Evolutionary conservation across 805 yeast genomes (phyloP), one percentile per base, ranked within the genome.

Genomic region (Candida caryicola): DNA sequence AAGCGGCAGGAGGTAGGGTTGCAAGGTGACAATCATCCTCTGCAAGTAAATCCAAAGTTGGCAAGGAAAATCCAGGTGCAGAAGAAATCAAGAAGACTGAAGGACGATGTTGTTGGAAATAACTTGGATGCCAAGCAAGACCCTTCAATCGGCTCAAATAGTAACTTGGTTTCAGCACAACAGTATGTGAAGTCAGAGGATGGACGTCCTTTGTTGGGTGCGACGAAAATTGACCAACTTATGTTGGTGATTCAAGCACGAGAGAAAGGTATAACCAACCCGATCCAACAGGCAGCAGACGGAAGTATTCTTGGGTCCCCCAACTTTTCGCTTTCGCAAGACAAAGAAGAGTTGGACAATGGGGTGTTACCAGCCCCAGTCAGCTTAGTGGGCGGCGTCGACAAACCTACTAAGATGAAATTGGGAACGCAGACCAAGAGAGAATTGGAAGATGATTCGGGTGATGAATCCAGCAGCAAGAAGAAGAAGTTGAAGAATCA

Each of bases 171-270:
- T 14, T 66, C 78, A 5, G 74, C 73, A 0, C 76, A 70, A 40
- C 76, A 72, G 34, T 60, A 69, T 32, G 62, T 66, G 15, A 68
- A 66, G 32, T 54, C 75, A 2, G 85, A 80, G 31, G 85, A 81
- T 48, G 82, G 83, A 1, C 64, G 85, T 36, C 87, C 89, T 3
- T 63, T 82, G 16, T 59, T 87, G 4, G 96, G 96, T 2, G 88
- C 90, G 3, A 90, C 96, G 0, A 85, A 85, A 54, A 86, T 90
- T 18, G 98, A 90, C 62, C 95, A 84, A 52, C 66, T 90, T 52
- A 88, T 90, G 96, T 69, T 90, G 34, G 85, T 88, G 27, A 84
- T 90, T 37, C 95, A 90, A 59, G 95, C 96, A 0, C 73, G 95
- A 36, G 85, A 83, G 43, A 83, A 85, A 46, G 85, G 90, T 6